phyloP scores from a whole-genome alignment of 768 basidiomycete genomes.

The Mycena venus region DNA sequence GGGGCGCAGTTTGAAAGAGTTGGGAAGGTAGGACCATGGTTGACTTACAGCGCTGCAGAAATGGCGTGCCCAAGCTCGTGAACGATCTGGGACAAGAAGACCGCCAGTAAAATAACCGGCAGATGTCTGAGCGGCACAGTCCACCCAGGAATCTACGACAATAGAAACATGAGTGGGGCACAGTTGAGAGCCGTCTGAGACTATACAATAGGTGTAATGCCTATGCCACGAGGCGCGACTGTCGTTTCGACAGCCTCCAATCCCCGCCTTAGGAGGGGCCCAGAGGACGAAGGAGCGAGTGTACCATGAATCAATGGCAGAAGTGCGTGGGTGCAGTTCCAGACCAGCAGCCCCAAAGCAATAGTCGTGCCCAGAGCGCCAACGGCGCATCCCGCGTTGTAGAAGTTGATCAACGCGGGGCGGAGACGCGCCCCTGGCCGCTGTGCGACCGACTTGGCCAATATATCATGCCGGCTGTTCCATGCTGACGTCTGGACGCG shows the following conservation, averaged over 20 bases:
- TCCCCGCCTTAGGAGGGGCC: constrained; percentile 29
- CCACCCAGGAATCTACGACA: constrained; percentile 80
- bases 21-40: neutral
- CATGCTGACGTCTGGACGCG: constrained; percentile 63
- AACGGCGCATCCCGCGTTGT: constrained; percentile 63
- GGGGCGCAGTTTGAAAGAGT: neutral
- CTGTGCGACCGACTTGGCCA: constrained; percentile 51
- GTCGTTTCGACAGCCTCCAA: constrained; percentile 22
- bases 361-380: constrained; percentile 44
- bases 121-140: constrained; percentile 84
- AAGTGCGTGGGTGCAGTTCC: constrained; percentile 44
- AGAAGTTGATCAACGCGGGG: constrained; percentile 51
- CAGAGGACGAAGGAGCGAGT: constrained; percentile 16
- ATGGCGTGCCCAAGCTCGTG: constrained; percentile 89
- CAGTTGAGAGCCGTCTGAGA: neutral
- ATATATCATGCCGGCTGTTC: constrained; percentile 63
- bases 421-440: constrained; percentile 42
- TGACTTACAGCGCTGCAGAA: constrained; percentile 77
- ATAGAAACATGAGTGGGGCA: constrained; percentile 1
- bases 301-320: constrained; percentile 8
- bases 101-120: constrained; percentile 72
- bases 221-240: neutral
- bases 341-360: constrained; percentile 47
- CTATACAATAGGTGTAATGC: constrained; percentile 51
- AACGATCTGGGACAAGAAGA: constrained; percentile 75